Percentiles rank a stretch among this genome's conserved stretches.
Evolutionary conservation across 768 basidiomycete genomes (phyloP).

Genomic region (Grammothele lineata): DNA sequence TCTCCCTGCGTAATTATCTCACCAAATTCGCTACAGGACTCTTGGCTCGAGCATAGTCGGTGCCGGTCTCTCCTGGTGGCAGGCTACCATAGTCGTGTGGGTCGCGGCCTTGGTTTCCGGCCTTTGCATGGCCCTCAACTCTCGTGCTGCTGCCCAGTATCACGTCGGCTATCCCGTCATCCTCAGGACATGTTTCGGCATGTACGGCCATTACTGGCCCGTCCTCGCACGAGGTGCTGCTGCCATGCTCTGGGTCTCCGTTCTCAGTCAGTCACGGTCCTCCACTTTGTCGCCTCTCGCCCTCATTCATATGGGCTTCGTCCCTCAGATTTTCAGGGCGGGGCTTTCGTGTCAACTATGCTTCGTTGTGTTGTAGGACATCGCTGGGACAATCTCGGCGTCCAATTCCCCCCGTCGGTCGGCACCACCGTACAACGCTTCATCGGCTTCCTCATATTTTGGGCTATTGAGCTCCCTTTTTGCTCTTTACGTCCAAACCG

Average conservation of each 20-base stretch:
- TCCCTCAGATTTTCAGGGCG: slow-evolving; percentile 14
- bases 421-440: slow-evolving; percentile 16
- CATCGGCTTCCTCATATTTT: slow-evolving; percentile 17
- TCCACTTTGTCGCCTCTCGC: too few relatives aligned
- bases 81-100: slow-evolving; percentile 18
- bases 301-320: neutral
- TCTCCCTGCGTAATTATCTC: neutral
- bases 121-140: slow-evolving; percentile 16
- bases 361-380: slow-evolving; percentile 15
- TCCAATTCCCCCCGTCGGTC: slow-evolving; percentile 11
- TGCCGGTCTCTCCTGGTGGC: slow-evolving; percentile 17
- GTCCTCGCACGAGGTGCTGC: slow-evolving; percentile 15
- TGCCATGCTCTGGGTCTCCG: slow-evolving; percentile 17
- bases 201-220: slow-evolving; percentile 19
- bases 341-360: slow-evolving; percentile 14
- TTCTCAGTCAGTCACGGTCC: slow-evolving; percentile 6
- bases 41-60: slow-evolving; percentile 17
- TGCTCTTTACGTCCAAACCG: slow-evolving; percentile 14
- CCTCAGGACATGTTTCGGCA: slow-evolving; percentile 17
- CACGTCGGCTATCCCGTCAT: slow-evolving; percentile 19
- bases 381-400: slow-evolving; percentile 11
- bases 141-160: slow-evolving; percentile 17
- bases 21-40: slow-evolving; percentile 6
- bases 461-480: slow-evolving; percentile 16
- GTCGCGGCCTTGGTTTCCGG: slow-evolving; percentile 15